Evolutionary conservation across 1,284 basidiomycete species (phyloP).

Genomic region (Vanrija humicola): DNA sequence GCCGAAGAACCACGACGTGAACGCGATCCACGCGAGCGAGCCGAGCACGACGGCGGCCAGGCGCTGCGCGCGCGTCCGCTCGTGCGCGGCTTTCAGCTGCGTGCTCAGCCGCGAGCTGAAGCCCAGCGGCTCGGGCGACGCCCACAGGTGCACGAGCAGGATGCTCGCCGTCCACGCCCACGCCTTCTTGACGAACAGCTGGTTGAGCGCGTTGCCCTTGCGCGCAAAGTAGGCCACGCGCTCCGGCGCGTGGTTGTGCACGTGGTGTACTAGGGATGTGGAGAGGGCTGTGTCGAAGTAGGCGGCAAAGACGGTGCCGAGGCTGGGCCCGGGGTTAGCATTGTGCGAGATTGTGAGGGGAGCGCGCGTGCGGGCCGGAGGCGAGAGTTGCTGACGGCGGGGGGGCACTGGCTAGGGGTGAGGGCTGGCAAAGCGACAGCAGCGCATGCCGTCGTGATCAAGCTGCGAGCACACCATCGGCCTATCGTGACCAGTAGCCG

Average conservation of each 20-base stretch:
- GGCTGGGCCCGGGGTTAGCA: conserved; percentile 10
- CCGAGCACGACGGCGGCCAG: conserved; percentile 61
- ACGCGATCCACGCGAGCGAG: conserved; percentile 67
- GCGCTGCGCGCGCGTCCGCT: conserved; percentile 50
- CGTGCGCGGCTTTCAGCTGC: conserved; percentile 35
- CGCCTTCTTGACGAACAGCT: conserved; percentile 79
- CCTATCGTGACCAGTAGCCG: no score
- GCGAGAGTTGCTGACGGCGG: neutral
- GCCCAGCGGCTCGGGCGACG: conserved; percentile 13
- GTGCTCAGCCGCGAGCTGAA: neutral
- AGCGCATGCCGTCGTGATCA: no score
- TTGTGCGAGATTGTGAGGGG: neutral
- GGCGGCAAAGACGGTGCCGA: conserved; percentile 52
- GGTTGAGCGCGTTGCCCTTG: conserved; percentile 78
- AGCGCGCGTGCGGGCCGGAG: neutral
- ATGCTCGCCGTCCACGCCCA: conserved; percentile 84
- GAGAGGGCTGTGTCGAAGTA: conserved; percentile 56
- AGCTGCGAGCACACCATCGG: no score
- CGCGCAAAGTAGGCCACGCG: conserved; percentile 65
- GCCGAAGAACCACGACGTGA: conserved; percentile 89
- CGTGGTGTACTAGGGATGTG: conserved; percentile 49
- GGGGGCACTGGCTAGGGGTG: neutral
- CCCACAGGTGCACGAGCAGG: conserved; percentile 54
- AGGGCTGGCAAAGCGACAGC: neutral
- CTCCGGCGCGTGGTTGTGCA: conserved; percentile 48